Evolutionary conservation across 352 stramenopile genomes (phyloP).

Genomic region (Plasmopara viticola): DNA sequence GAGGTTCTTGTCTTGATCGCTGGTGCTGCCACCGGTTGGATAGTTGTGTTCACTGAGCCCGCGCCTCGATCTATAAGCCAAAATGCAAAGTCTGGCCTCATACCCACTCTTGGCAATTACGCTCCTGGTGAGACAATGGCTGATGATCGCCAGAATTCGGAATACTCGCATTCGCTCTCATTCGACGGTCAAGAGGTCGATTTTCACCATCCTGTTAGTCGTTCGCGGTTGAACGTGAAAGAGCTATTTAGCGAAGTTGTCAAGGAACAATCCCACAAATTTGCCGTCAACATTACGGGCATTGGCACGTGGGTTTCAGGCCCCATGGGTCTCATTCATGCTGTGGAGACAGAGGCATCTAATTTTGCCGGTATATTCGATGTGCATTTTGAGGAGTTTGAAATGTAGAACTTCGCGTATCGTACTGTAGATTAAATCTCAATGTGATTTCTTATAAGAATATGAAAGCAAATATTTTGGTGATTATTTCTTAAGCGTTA

Average conservation of each 20-base stretch:
- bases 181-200: slow-evolving; percentile 72
- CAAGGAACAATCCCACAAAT: slow-evolving; percentile 84
- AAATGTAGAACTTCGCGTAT: slow-evolving; percentile 55
- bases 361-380: slow-evolving; percentile 83
- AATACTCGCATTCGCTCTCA: slow-evolving; percentile 74
- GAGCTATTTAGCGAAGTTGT: slow-evolving; percentile 72
- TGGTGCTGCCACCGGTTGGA: slow-evolving; percentile 49
- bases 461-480: too few species aligned
- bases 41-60: slow-evolving; percentile 56
- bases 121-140: slow-evolving; percentile 20
- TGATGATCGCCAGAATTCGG: slow-evolving; percentile 38
- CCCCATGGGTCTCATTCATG: slow-evolving; percentile 75
- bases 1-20: slow-evolving; percentile 68
- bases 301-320: slow-evolving; percentile 80
- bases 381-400: slow-evolving; percentile 85
- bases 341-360: slow-evolving; percentile 61
- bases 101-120: slow-evolving; percentile 31
- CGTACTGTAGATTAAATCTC: neutral
- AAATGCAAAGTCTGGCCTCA: slow-evolving; percentile 68
- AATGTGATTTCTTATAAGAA: too few species aligned
- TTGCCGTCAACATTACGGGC: slow-evolving; percentile 69
- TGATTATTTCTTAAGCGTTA: too few species aligned
- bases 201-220: slow-evolving; percentile 68
- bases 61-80: slow-evolving; percentile 70
- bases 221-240: slow-evolving; percentile 67